Evolutionary conservation across 805 yeast species (phyloP), one percentile per base, ranked within the genome.

Genomic region (Cyberlindnera suaveolens): DNA sequence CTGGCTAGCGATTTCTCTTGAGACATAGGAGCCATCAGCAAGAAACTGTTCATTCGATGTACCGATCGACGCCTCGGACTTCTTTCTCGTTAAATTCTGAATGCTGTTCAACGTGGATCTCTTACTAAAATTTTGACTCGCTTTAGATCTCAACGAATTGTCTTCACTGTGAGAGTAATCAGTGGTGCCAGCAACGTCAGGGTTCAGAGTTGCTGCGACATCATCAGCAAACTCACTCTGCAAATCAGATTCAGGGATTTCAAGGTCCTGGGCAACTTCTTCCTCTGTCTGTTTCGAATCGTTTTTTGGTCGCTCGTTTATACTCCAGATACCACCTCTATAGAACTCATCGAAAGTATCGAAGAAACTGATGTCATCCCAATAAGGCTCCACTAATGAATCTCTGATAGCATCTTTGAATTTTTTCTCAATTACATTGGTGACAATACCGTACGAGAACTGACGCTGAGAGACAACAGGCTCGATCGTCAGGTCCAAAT

Each of bases 281-380:
- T 36, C 46, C 26, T 39, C 41, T n/a, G 32, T 46, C 5, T 32
- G 31, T 29, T 41, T 40, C 9, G 34, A 43, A 20, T 47, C 39
- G 14, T 44, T 39, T n/a, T 42, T 33, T 14, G 55, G 53, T 50
- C 61, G 52, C 38, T 50, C 43, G 36, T 46, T 43, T 18, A 70
- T 68, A 49, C 83, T 89, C 98, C 98, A 91, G 19, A 91, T 78
- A 15, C 99, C 99, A 40, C 96, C 99, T 49, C 96, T 75, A 61
- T 80, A 93, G 13, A 87, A 63, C 49, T 87, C 95, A 33, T 64
- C 71, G 3, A 54, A 35, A 0, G 96, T 80, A 42, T 77, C 68
- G 56, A 71, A 84, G 57, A 86, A 84, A 0, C 80, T 77, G 34
- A 88, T 62, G 59, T 91, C 98, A 61, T 91, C 98, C 89, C 88